phyloP scores from a whole-genome alignment of 2,329 filamentous ascomycete species.

The Paracoccidioides lutzii region DNA sequence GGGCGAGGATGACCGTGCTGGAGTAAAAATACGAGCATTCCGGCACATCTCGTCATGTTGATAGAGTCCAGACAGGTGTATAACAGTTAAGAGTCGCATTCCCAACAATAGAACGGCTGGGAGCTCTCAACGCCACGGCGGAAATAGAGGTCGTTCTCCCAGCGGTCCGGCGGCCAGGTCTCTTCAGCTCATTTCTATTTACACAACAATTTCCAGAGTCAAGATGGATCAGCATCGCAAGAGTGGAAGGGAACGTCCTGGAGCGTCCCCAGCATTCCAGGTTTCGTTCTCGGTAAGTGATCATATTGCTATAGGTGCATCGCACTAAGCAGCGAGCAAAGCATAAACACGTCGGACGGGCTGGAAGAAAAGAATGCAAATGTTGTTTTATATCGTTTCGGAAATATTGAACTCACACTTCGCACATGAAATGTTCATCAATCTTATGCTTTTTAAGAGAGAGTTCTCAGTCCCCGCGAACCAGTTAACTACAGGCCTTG shows the following conservation, averaged over 20 bases:
- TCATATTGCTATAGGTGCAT: too few species aligned
- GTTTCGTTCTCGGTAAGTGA: too few species aligned
- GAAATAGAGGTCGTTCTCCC: conserved; percentile 4
- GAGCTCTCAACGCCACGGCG: background rate
- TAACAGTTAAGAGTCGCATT: conserved; percentile 10
- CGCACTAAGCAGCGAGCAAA: too few species aligned
- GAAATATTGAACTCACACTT: conserved; percentile 9
- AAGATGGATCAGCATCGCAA: conserved; percentile 18
- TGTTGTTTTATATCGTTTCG: conserved; percentile 8
- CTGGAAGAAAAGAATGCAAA: conserved; percentile 14
- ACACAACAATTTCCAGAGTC: conserved; percentile 14
- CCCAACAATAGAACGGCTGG: conserved; percentile 8
- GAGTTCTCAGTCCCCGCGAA: conserved; percentile 9
- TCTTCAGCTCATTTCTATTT: conserved; percentile 4
- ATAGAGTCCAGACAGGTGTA: conserved; percentile 11
- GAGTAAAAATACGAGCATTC: background rate
- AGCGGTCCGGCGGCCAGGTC: background rate
- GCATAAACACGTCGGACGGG: too few species aligned
- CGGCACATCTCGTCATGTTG: conserved; percentile 14
- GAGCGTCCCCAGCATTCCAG: too few species aligned
- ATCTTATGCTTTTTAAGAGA: conserved; percentile 8
- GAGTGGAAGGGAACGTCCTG: too few species aligned
- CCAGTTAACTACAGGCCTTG: conserved; percentile 4
- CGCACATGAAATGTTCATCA: conserved; percentile 8
- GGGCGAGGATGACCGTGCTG: background rate